Base-by-base conservation (phyloP, 768 basidiomycete genomes). In the Chlorophyllum brunneum region DNA sequence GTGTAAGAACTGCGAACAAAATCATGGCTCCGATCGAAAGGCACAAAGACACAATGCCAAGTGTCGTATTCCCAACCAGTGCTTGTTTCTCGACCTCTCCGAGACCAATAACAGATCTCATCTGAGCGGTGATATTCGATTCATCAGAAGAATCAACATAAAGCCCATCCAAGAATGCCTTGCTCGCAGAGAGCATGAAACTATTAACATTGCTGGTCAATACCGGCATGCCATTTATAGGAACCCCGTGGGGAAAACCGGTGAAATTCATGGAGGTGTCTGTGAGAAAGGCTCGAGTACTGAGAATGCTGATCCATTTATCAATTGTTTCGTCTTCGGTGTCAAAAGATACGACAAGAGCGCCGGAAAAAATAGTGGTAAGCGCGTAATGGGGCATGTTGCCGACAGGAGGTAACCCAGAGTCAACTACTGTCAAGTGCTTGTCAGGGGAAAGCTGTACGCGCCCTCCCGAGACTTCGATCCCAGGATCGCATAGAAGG, bases 401-500 rank as follows among this genome's bases (percentile, higher is more conserved):
- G 7, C 48, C 38, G 20, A 49, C 18, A 1, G 26, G 26, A 11
- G 39, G 20, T 22, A 41, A 23, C 9, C 22, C 18, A 18, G 39
- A 41, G 7, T 15, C 39, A 6, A 23, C 6, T 7, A 41, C 16
- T 8, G 16, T 9, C 13, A 49, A n/a, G 13, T 18, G 3, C 20
- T 39, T 40, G 16, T 20, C 29, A 7, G 18, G n/a, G 2, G 38
- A 11, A 10, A 49, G 38, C 13, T 22, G 36, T 20, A 16, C 48
- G 29, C 18, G 48, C 16, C 48, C 48, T 30, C 38, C 48, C 10
- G 38, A 49, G n/a, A 30, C 27, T 8, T 49, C 37, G 11, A 40
- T 29, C 2, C 18, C 18, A 18, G 48, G 48, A 26, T 49, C 38
- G 11, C 48, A 49, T 9, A 39, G 16, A 4, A 49, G 37, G 10